Conservation (phyloP, 1,284 basidiomycete species). For the Microstroma glucosiphilum region DNA sequence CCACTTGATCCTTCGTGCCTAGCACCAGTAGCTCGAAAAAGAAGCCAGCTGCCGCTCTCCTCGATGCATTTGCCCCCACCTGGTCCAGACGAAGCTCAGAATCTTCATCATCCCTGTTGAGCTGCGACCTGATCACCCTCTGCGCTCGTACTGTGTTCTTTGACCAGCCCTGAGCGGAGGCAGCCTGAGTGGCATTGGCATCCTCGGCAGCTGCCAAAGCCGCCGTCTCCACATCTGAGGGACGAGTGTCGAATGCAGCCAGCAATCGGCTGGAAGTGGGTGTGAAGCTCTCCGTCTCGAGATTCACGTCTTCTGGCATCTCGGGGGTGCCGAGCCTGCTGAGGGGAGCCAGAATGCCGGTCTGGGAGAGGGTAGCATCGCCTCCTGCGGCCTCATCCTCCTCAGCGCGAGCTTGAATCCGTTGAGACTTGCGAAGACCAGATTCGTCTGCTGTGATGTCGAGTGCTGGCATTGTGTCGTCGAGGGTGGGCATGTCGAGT, state of each 20-base stretch:
- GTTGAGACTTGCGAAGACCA: slow-evolving; percentile 22
- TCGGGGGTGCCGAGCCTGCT: slow-evolving; percentile 53
- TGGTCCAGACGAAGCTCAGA: slow-evolving; percentile 62
- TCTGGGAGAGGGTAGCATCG: slow-evolving; percentile 16
- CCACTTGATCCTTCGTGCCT: slow-evolving; percentile 81
- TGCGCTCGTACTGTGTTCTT: slow-evolving; percentile 86
- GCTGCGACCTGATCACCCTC: slow-evolving; percentile 69
- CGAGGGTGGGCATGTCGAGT: slow-evolving; percentile 15
- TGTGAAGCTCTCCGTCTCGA: slow-evolving; percentile 59
- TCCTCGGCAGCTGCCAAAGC: slow-evolving; percentile 55
- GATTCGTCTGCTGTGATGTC: slow-evolving; percentile 19
- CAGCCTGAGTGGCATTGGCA: slow-evolving; percentile 49
- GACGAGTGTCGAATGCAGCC: slow-evolving; percentile 69
- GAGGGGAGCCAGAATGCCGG: slow-evolving; percentile 30
- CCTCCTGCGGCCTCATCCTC: not conserved
- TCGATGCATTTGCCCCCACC: slow-evolving; percentile 72
- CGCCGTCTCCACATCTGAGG: slow-evolving; percentile 50
- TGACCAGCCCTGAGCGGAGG: slow-evolving; percentile 61
- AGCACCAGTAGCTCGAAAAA: slow-evolving; percentile 96
- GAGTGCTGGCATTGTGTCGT: slow-evolving; percentile 12
- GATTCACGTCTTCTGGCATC: slow-evolving; percentile 55
- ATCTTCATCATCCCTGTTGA: slow-evolving; percentile 53
- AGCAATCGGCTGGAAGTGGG: slow-evolving; percentile 70
- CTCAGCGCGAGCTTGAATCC: slow-evolving; percentile 7
- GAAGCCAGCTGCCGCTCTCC: slow-evolving; percentile 85